Conservation (phyloP, 768 basidiomycete species). For the Serpula lacrymans region DNA sequence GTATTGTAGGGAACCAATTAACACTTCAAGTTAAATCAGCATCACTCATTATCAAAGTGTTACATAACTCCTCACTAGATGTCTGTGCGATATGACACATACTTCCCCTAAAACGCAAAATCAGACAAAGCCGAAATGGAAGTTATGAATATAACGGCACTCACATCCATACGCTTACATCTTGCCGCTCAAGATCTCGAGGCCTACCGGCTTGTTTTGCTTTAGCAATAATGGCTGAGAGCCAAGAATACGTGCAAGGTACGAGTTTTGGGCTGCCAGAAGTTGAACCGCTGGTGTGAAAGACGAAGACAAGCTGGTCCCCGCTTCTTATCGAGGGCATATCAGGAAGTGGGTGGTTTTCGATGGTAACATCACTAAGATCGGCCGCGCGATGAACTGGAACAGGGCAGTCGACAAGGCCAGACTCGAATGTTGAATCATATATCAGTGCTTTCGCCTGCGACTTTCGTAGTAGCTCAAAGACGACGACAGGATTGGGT, state of each 20-base stretch:
- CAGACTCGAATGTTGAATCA: conserved; percentile 51
- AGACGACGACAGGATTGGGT: conserved; percentile 67
- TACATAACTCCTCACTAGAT: conserved; percentile 51
- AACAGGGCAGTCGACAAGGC: conserved; percentile 45
- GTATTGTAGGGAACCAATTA: conserved; percentile 68
- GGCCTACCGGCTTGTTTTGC: conserved; percentile 51
- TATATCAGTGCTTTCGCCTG: conserved; percentile 62
- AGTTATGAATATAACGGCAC: conserved; percentile 26
- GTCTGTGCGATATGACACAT: conserved; percentile 82
- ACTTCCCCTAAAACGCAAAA: conserved; percentile 55
- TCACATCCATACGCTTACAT: conserved; percentile 73
- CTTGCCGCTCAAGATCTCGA: conserved; percentile 48
- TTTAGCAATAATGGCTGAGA: conserved; percentile 60
- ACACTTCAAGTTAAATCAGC: conserved; percentile 42
- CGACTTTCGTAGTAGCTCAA: conserved; percentile 63
- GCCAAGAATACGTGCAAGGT: conserved; percentile 65
- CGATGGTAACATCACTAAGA: conserved; percentile 34
- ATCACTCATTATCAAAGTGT: conserved; percentile 15
- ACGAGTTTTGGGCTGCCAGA: conserved; percentile 83
- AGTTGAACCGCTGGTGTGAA: conserved; percentile 81
- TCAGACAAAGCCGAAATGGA: conserved; percentile 30
- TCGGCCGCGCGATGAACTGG: conserved; percentile 44
- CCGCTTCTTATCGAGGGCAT: conserved; percentile 30
- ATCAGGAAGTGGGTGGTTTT: conserved; percentile 39
- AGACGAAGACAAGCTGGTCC: conserved; percentile 58